Evolutionary conservation across 805 yeast species (phyloP), one percentile per base, ranked within the genome.

Genomic region (Candida caryicola): DNA sequence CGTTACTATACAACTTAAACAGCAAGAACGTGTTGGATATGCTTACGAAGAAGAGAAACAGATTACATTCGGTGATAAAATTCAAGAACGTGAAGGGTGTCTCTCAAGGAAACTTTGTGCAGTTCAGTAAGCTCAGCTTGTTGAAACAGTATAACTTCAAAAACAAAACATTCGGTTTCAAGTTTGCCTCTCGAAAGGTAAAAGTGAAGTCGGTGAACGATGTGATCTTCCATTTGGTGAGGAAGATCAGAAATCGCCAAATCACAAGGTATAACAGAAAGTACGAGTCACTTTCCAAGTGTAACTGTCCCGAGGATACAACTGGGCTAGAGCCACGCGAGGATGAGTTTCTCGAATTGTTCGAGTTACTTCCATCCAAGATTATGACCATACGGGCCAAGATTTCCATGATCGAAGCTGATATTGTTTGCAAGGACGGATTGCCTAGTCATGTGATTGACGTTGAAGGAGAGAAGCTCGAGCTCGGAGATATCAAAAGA

Each of bases 371-470:
- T 3, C 74, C 74, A 0, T 34, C 47, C 0, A 38, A 53, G 13
- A 28, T 69, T 6, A 43, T 52, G 5, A 44, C 58, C 4, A 38
- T 68, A 19, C 57, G 55, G 40, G 27, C 64, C 13, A 51, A 51
- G n/a, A 44, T 62, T 5, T 36, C 56, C 3, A 44, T 50, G 23
- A 26, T 66, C 12, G 64, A 60, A 44, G 53, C 61, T 1, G 64
- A 64, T 31, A 54, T 69, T 3, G 53, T 64, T 10, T 68, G 73
- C 43, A 66, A 66, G 36, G 74, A 69, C 37, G 62, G 62, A 6
- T 49, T 69, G 13, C 74, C 74, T 0, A 51, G 57, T 36, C 62
- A 61, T 34, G 38, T 43, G 2, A 44, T 61, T 9, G 64, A 62
- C 32, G 39, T 37, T 1, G 33, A 55, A 1, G 51, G 48, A 2